A percentile compares a stretch with the other conserved stretches of the same genome.
Conservation (phyloP, 768 basidiomycete species). For the Xerocomellus dryophilus region DNA sequence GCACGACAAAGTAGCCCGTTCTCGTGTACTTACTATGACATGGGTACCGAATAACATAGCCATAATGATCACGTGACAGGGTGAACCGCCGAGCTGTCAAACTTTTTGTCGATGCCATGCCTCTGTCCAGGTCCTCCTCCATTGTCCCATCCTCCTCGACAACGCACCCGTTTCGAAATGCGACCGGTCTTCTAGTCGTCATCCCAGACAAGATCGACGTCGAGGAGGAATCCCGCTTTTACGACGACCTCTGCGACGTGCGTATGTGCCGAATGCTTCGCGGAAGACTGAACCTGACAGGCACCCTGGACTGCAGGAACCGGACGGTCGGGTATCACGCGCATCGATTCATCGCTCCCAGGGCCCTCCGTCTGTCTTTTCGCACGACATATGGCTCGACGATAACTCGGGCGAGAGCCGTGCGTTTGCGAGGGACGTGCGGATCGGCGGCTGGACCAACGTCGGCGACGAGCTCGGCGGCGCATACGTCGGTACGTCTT, state of each 20-base stretch:
- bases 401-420: conserved; percentile 54
- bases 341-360: conserved; percentile 28
- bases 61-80: background rate
- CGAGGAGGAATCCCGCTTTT: conserved; percentile 64
- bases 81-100: background rate
- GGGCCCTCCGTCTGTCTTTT: conserved; percentile 54
- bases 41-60: background rate
- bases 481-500: conserved; percentile 58
- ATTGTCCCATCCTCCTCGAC: conserved; percentile 8
- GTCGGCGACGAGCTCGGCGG: conserved; percentile 65
- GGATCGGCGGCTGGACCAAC: conserved; percentile 66
- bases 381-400: conserved; percentile 66
- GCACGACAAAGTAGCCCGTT: background rate
- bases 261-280: background rate
- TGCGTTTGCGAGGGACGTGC: conserved; percentile 63
- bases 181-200: conserved; percentile 49
- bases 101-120: conserved; percentile 3
- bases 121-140: conserved; percentile 4
- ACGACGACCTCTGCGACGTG: conserved; percentile 60
- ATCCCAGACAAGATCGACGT: conserved; percentile 59
- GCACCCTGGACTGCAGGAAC: conserved; percentile 19
- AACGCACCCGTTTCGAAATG: conserved; percentile 45
- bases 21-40: no score
- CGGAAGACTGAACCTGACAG: background rate
- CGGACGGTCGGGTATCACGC: conserved; percentile 22